Evolutionary conservation across 768 basidiomycete species (phyloP).

Genomic region (Agaricus blazei): DNA sequence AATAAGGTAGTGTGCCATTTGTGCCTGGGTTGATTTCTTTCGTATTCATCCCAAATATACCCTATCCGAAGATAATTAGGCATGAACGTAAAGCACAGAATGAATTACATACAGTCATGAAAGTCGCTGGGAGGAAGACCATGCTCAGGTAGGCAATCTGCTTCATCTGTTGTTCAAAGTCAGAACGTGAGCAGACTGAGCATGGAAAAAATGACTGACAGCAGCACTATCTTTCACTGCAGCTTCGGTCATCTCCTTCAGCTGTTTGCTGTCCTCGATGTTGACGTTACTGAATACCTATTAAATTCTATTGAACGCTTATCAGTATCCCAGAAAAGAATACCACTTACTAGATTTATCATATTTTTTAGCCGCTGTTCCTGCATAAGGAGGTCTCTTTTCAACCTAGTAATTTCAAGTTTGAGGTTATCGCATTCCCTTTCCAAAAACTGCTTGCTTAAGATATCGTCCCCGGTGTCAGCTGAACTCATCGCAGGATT

Average conservation of each 20-base stretch:
- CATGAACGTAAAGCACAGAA: background rate
- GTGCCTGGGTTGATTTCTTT: conserved; percentile 31
- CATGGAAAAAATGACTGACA: conserved; percentile 6
- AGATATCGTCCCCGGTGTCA: conserved; percentile 19
- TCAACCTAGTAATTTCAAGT: conserved; percentile 44
- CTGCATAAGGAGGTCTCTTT: conserved; percentile 35
- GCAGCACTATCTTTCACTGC: conserved; percentile 41
- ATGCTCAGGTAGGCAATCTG: conserved; percentile 60
- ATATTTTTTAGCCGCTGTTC: conserved; percentile 47
- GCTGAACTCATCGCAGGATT: conserved; percentile 46
- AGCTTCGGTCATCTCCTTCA: conserved; percentile 48
- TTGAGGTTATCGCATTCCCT: conserved; percentile 47
- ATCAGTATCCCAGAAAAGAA: background rate
- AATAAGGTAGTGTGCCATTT: conserved; percentile 35
- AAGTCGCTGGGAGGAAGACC: conserved; percentile 56
- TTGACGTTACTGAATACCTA: conserved; percentile 60
- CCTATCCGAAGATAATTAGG: conserved; percentile 23
- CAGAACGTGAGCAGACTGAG: background rate
- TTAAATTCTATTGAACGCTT: background rate
- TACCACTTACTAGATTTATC: conserved; percentile 40
- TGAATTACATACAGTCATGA: conserved; percentile 34
- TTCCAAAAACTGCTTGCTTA: conserved; percentile 29
- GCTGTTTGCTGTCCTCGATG: conserved; percentile 47
- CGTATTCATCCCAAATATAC: conserved; percentile 59
- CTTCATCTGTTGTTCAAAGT: conserved; percentile 31